Percentiles rank a stretch among this genome's conserved stretches.
Conservation (phyloP, 225 moss, liverwort and hornwort species). For the Physcomitrellopsis africana region DNA sequence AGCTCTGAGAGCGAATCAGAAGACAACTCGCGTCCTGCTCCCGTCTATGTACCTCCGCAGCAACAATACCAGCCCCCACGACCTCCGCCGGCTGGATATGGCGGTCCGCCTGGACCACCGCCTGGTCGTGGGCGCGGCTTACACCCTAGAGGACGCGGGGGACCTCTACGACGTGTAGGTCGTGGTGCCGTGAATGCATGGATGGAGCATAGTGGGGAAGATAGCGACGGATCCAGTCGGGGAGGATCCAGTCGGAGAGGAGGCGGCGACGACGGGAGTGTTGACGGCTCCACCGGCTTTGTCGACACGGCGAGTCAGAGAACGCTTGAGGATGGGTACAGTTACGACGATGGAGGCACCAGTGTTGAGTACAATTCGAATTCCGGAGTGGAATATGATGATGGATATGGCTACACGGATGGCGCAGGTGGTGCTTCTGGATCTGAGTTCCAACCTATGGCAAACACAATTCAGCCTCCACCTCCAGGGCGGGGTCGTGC, state of each 20-base stretch:
- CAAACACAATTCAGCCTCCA: neutral
- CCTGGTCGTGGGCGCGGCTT: too few species aligned
- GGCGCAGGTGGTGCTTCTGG: neutral
- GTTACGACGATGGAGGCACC: neutral
- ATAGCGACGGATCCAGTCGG: constrained; percentile 21
- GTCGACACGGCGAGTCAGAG: constrained; percentile 4
- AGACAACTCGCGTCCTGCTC: neutral
- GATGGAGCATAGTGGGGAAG: constrained; percentile 11
- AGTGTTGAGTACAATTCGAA: neutral
- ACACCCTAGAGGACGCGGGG: too few species aligned
- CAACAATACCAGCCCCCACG: constrained; percentile 7
- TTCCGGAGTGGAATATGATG: neutral
- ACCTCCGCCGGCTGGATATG: constrained; percentile 9
- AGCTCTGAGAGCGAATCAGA: constrained; percentile 22
- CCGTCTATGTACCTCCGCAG: too few species aligned
- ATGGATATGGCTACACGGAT: neutral
- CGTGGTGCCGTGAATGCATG: constrained; percentile 11
- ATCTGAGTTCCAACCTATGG: neutral
- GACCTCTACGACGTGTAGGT: neutral
- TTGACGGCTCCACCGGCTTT: neutral
- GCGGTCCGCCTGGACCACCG: constrained; percentile 12
- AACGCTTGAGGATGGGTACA: neutral
- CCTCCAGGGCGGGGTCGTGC: neutral
- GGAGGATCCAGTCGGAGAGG: constrained; percentile 31
- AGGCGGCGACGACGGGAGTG: constrained; percentile 7